Conservation (phyloP, 257 asterid species). For the Orobanche coerulescens region DNA sequence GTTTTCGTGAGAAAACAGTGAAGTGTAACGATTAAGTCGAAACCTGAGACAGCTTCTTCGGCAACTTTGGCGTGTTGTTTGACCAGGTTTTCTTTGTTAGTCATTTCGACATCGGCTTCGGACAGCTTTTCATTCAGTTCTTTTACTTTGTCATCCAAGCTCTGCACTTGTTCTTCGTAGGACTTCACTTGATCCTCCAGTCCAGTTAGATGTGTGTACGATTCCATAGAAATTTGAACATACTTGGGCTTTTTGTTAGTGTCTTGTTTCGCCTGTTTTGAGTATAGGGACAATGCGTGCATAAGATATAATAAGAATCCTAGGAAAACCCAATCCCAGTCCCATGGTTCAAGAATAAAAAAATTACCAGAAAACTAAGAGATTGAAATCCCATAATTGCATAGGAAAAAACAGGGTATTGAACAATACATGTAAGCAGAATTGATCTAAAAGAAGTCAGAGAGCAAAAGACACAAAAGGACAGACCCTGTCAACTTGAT, state of each 20-base stretch:
- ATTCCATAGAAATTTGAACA: conserved; percentile 90
- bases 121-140: conserved; percentile 76
- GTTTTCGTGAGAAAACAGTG: background rate
- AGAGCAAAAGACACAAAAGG: background rate
- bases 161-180: conserved; percentile 58
- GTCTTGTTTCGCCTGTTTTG: conserved; percentile 52
- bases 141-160: conserved; percentile 61
- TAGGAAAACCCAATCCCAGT: background rate
- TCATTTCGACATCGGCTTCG: conserved; percentile 62
- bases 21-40: background rate
- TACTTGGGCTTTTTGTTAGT: conserved; percentile 63
- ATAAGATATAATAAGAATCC: conserved; percentile 2
- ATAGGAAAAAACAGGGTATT: too few species aligned
- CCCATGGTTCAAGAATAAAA: background rate
- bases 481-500: conserved; percentile 56
- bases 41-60: conserved; percentile 99
- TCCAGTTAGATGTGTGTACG: conserved; percentile 87
- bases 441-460: background rate
- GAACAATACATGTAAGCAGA: background rate
- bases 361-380: background rate
- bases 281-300: background rate
- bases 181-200: conserved; percentile 83
- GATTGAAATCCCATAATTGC: background rate
- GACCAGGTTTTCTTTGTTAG: conserved; percentile 68
- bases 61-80: conserved; percentile 97